Conservation (phyloP, 176 grass and related monocot species). For the Olyra latifolia region DNA sequence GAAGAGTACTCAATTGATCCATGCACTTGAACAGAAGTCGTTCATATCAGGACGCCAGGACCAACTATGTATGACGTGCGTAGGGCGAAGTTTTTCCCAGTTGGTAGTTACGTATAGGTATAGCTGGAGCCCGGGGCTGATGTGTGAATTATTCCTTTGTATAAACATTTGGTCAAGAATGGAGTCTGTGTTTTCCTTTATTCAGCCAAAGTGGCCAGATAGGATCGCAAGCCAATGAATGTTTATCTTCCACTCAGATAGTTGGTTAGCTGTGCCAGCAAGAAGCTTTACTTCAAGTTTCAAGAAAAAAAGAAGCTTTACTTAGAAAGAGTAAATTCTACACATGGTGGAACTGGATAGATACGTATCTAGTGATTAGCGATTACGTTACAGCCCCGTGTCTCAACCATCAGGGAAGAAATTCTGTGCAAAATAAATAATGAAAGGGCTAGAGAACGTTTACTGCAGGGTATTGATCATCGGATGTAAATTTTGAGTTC, state of each 20-base stretch:
- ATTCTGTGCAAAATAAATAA: background rate
- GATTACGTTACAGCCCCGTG: background rate
- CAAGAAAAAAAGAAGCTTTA: slow-evolving; percentile 1
- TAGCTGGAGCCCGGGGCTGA: too few species aligned
- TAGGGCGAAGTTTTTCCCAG: too few species aligned
- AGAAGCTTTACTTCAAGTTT: background rate
- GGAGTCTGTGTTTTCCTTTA: background rate
- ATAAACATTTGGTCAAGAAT: background rate
- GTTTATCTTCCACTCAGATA: background rate
- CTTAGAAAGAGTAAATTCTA: background rate
- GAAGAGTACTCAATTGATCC: background rate
- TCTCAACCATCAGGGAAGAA: background rate
- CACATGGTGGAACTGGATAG: background rate
- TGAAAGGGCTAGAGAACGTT: background rate
- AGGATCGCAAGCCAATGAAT: background rate
- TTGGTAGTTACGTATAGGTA: too few species aligned
- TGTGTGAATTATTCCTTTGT: background rate
- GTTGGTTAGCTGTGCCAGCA: background rate
- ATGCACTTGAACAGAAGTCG: background rate
- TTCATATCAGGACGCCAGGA: background rate
- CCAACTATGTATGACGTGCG: background rate
- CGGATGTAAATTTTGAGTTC: background rate
- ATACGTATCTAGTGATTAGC: background rate
- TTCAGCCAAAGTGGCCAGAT: background rate
- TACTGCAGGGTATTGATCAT: background rate